Conservation (phyloP, 1,139 yeast species). For the Diutina pseudorugosa region DNA sequence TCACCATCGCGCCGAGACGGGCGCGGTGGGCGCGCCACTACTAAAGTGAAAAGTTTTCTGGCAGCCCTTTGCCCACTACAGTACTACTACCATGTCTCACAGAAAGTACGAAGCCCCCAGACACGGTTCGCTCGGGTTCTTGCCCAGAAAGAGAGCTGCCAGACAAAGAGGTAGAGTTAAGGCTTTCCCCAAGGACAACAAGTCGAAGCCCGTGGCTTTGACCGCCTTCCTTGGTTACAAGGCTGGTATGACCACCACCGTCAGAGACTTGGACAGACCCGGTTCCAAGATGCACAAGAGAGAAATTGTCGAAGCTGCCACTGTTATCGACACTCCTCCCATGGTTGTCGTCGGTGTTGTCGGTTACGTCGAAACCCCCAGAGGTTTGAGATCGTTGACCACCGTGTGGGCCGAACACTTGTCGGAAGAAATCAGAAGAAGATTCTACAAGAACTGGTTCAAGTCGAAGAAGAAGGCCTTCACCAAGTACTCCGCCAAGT, state of each 20-base stretch:
- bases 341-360: constrained; percentile 98
- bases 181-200: constrained; percentile 99
- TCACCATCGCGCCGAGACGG: not conserved
- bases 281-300: constrained; percentile 99
- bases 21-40: not conserved
- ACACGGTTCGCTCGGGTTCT: constrained; percentile 99
- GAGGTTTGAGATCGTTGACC: constrained; percentile 98
- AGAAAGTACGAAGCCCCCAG: constrained; percentile 99
- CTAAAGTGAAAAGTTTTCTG: not conserved
- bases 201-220: constrained; percentile 96
- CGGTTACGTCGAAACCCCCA: constrained; percentile 99
- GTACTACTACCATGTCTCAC: constrained; percentile 65
- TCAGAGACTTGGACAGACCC: constrained; percentile 99
- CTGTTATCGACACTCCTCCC: constrained; percentile 99
- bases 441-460: constrained; percentile 99
- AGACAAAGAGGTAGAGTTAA: constrained; percentile 97
- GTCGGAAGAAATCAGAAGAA: constrained; percentile 98
- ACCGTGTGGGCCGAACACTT: constrained; percentile 99
- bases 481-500: constrained; percentile 99
- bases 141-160: constrained; percentile 99
- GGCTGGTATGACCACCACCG: constrained; percentile 99
- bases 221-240: constrained; percentile 99
- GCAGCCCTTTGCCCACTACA: not conserved
- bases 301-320: constrained; percentile 98
- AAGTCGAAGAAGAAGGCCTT: constrained; percentile 99